These are phyloP conservation scores for Leccinum subtestaceum DNA, from an alignment of 768 basidiomycete genomes.

Conservation along the genomic window DNA sequence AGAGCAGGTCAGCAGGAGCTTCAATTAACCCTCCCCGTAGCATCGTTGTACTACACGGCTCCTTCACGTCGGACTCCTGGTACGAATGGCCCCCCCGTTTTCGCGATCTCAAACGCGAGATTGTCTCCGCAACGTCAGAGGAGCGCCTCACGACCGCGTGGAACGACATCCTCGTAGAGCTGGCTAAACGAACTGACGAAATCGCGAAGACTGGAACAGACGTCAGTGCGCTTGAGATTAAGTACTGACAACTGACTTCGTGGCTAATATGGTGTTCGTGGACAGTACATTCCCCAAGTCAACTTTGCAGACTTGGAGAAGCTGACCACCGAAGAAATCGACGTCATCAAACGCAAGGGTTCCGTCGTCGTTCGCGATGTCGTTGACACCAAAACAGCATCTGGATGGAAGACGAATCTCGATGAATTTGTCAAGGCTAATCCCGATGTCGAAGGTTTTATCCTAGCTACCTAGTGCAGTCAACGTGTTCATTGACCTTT, in stretches of 20 bases:
- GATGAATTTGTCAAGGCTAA: constrained; percentile 57
- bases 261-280: not conserved
- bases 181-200: constrained; percentile 44
- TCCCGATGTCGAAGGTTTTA: constrained; percentile 50
- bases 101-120: constrained; percentile 53
- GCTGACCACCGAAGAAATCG: constrained; percentile 44
- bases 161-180: constrained; percentile 53
- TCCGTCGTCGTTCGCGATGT: constrained; percentile 61
- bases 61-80: constrained; percentile 12
- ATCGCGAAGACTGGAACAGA: constrained; percentile 48
- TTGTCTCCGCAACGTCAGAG: constrained; percentile 50
- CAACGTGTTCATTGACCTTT: not conserved
- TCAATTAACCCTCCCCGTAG: not conserved
- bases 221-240: constrained; percentile 33
- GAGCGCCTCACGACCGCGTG: constrained; percentile 50
- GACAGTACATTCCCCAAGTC: constrained; percentile 61
- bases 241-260: not conserved
- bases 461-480: not conserved
- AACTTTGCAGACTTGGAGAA: constrained; percentile 51
- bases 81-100: constrained; percentile 41
- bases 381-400: constrained; percentile 54
- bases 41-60: too few species aligned
- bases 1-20: not conserved
- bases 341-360: constrained; percentile 52
- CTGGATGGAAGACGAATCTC: constrained; percentile 55